Evolutionary conservation across 2,329 filamentous ascomycete species (phyloP), one percentile per base, ranked within the genome.

Genomic region (Talaromyces atroroseus): DNA sequence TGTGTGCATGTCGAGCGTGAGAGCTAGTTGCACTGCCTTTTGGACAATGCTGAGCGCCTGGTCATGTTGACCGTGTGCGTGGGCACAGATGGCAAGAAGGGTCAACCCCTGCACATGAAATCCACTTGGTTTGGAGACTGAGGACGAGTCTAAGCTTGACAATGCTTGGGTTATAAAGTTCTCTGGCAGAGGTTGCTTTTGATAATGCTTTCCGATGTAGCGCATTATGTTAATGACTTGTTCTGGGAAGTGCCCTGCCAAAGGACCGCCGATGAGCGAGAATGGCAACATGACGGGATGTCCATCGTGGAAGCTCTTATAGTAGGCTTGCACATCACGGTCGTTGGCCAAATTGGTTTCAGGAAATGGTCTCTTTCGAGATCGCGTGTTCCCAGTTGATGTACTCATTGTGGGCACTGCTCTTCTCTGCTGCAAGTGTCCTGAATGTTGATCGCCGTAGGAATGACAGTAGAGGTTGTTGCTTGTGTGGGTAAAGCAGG

Each of bases 1-100:
- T 3, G 80, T 81, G 65, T 94, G 84, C 71, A 95, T 81, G 0
- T 86, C 85, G 26, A 94, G 78, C 54, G 88, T 82, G 5, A 92
- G 70, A 0, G 89, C 88, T 24, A 91, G 71, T 1, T 81, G 77
- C 64, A 89, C 84, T 4, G 84, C 86, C 29, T 85, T 79, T 7
- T 76, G 75, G 18, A 95, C 80, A 2, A 65, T 62, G 4, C 49
- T 51, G 4, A 60, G 56, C 2, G 67, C 66, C 45, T 55, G 59
- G 12, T 63, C 60, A 23, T 67, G 63, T 2, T 65, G 61, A 23
- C 64, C 62, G 20, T 67, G 60, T 2, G 66, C 64, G 49, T 70
- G 68, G 18, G 64, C 63, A 8, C 62, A 56, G 23, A 71, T 69
- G 10, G 65, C 62, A 7, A 69, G 65, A 5, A 72, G 55, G 0